Conservation (phyloP, 1,284 basidiomycete species). For the Trametes versicolor region DNA sequence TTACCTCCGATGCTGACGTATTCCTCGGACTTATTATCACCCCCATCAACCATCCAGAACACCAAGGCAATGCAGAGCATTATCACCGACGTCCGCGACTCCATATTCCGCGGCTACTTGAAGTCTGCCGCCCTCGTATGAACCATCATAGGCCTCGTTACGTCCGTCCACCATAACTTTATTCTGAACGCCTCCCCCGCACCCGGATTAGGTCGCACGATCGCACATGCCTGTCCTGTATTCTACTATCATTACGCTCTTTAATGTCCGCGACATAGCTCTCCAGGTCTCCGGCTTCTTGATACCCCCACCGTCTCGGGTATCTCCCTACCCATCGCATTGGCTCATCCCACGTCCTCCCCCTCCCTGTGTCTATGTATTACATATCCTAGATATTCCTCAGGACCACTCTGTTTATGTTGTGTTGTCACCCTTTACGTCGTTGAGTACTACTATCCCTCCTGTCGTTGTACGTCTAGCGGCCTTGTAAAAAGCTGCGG, state of each 20-base stretch:
- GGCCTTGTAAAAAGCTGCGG: slow-evolving; percentile 29
- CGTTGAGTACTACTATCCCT: slow-evolving; percentile 23
- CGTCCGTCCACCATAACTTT: slow-evolving; percentile 24
- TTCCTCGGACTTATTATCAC: slow-evolving; percentile 2
- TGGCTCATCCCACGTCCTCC: slow-evolving; percentile 17
- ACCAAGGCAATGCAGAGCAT: slow-evolving; percentile 84
- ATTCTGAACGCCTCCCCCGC: slow-evolving; percentile 21
- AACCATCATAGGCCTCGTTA: slow-evolving; percentile 3
- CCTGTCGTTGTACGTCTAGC: slow-evolving; percentile 30
- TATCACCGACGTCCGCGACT: slow-evolving; percentile 69
- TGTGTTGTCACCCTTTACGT: slow-evolving; percentile 19
- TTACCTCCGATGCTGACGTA: not conserved
- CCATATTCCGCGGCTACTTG: slow-evolving; percentile 48
- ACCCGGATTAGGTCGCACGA: slow-evolving; percentile 21
- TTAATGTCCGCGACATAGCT: slow-evolving; percentile 23
- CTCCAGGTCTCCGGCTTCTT: slow-evolving; percentile 1
- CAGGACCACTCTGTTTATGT: slow-evolving; percentile 16
- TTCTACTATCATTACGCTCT: slow-evolving; percentile 26
- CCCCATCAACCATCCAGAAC: slow-evolving; percentile 56
- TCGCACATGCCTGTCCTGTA: slow-evolving; percentile 23
- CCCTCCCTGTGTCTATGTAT: slow-evolving; percentile 23
- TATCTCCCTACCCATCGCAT: slow-evolving; percentile 21
- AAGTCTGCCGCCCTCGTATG: slow-evolving; percentile 47
- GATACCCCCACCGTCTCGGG: slow-evolving; percentile 5
- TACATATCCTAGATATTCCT: slow-evolving; percentile 25